These are phyloP conservation scores for Sporothrix curviconia DNA, from an alignment of 2,329 filamentous ascomycete species.

Conservation along the genomic window DNA sequence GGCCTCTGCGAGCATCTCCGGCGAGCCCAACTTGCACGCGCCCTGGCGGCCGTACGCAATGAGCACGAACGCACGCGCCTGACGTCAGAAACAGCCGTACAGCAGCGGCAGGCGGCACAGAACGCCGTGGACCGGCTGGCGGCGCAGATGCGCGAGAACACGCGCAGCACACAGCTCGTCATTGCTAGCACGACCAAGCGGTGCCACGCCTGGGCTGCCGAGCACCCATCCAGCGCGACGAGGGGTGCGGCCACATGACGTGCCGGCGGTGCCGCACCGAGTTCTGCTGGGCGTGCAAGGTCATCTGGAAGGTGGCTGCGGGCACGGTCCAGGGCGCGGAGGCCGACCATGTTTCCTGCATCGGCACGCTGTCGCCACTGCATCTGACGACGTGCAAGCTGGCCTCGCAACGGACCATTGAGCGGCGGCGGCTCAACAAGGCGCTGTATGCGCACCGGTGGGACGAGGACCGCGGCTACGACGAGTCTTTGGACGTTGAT, in stretches of 20 bases:
- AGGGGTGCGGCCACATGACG: constrained; percentile 36
- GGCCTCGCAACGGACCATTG: not conserved
- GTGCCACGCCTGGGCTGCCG: constrained; percentile 21
- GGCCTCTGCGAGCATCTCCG: not conserved
- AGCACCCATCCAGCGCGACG: constrained; percentile 23
- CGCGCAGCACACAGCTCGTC: not conserved
- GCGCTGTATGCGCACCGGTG: not conserved
- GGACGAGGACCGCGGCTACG: not conserved
- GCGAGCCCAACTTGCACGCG: not conserved
- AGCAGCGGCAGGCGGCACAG: not conserved
- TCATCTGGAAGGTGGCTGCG: constrained; percentile 1
- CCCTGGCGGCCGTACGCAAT: not conserved
- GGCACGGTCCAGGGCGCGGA: not conserved
- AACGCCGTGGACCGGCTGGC: not conserved
- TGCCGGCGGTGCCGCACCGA: constrained; percentile 32
- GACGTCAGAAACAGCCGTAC: not conserved
- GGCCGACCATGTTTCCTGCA: no score
- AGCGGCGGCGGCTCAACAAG: not conserved
- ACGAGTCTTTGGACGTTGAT: not conserved
- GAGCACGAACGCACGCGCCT: not conserved
- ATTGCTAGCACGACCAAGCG: constrained; percentile 22
- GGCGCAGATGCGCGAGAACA: not conserved
- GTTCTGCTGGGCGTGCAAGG: constrained; percentile 29
- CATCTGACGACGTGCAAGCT: not conserved
- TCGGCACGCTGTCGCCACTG: not conserved